Evolutionary conservation across 2,329 filamentous ascomycete genomes (phyloP).

Genomic region (Pezicula neosporulosa): DNA sequence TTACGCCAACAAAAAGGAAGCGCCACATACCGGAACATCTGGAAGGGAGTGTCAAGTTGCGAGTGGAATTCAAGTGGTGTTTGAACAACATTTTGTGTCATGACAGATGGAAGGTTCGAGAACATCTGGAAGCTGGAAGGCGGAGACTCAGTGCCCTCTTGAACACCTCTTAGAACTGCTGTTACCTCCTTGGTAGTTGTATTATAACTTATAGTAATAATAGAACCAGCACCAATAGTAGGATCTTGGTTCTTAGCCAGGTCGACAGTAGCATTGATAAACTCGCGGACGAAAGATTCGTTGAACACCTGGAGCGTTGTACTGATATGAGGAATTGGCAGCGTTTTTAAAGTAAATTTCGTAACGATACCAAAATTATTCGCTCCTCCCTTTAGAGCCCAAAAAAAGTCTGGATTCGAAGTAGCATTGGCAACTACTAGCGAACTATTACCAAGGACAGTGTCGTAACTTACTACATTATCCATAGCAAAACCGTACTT

Average conservation of each 20-base stretch:
- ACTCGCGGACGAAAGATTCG: constrained; percentile 3
- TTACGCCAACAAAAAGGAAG: background rate
- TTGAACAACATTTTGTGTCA: constrained; percentile 3
- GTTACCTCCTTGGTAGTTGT: constrained; percentile 5
- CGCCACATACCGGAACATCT: constrained; percentile 10
- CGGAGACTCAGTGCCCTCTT: constrained; percentile 8
- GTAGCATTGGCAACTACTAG: constrained; percentile 2
- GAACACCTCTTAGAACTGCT: constrained; percentile 9
- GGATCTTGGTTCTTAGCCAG: constrained; percentile 4
- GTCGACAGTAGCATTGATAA: constrained; percentile 8
- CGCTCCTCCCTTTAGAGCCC: constrained; percentile 26
- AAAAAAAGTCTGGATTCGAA: constrained; percentile 21
- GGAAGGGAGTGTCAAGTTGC: constrained; percentile 10
- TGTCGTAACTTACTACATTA: constrained; percentile 4
- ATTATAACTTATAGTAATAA: constrained; percentile 8
- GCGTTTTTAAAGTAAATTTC: constrained; percentile 24
- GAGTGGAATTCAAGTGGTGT: constrained; percentile 3
- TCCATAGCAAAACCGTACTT: constrained; percentile 4
- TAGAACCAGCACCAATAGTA: constrained; percentile 7
- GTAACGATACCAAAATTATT: constrained; percentile 30
- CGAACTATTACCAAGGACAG: constrained; percentile 4
- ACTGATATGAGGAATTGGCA: constrained; percentile 18
- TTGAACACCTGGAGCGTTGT: constrained; percentile 9
- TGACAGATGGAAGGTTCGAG: constrained; percentile 5
- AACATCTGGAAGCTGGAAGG: constrained; percentile 13